phyloP scores from a whole-genome alignment of 495 filamentous ascomycete genomes.

The Penicillium maclennaniae region DNA sequence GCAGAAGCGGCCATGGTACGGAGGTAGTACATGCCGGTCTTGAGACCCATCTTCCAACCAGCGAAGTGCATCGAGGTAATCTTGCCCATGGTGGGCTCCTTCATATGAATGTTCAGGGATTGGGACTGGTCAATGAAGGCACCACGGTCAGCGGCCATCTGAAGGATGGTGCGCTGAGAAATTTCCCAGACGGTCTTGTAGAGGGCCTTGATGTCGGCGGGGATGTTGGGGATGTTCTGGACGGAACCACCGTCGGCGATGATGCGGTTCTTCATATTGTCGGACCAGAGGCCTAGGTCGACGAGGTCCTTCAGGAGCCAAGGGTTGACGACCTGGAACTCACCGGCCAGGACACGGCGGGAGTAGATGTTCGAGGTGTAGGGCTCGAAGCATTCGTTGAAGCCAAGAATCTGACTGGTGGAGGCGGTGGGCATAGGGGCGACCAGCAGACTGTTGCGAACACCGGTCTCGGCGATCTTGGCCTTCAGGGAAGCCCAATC shows the following conservation, averaged over 20 bases:
- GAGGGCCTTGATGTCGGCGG: conserved; percentile 88
- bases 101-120: conserved; percentile 98
- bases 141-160: conserved; percentile 98
- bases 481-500: conserved; percentile 90
- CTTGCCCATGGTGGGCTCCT: conserved; percentile 99
- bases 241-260: conserved; percentile 95
- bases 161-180: conserved; percentile 88
- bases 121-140: conserved; percentile 99
- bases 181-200: conserved; percentile 99
- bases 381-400: conserved; percentile 99
- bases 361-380: conserved; percentile 99
- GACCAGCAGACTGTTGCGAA: conserved; percentile 90
- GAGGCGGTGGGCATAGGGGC: conserved; percentile 97
- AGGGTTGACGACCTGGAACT: conserved; percentile 99
- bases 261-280: conserved; percentile 99
- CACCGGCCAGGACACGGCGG: conserved; percentile 93
- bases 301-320: conserved; percentile 98
- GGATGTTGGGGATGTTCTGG: conserved; percentile 94
- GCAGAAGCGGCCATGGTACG: conserved; percentile 95
- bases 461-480: conserved; percentile 83
- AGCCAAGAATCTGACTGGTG: conserved; percentile 93
- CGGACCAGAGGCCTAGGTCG: conserved; percentile 96
- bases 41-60: conserved; percentile 97
- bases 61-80: conserved; percentile 99
- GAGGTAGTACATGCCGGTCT: conserved; percentile 99